Percentiles rank a stretch among this genome's conserved stretches.
These are phyloP conservation scores for Calocybe indica DNA, from an alignment of 768 basidiomycete species.

Conservation along the genomic window DNA sequence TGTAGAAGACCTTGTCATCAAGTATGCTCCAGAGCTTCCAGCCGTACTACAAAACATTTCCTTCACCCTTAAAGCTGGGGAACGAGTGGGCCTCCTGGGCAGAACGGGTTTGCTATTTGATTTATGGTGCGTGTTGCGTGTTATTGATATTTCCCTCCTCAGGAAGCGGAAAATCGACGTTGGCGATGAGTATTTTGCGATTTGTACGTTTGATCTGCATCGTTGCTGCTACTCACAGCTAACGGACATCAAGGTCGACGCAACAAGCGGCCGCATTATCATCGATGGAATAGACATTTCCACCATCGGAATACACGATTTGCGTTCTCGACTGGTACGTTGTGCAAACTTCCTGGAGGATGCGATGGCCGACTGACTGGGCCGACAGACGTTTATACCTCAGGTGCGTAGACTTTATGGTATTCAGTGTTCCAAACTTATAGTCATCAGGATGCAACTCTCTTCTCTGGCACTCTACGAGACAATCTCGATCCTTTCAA, in stretches of 20 bases:
- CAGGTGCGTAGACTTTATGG: slow-evolving; percentile 29
- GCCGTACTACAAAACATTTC: slow-evolving; percentile 72
- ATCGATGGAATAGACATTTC: slow-evolving; percentile 89
- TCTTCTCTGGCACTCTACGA: slow-evolving; percentile 77
- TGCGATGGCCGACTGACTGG: not conserved
- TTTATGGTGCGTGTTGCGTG: not conserved
- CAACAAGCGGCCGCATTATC: slow-evolving; percentile 64
- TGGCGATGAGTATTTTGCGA: slow-evolving; percentile 81
- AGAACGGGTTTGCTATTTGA: slow-evolving; percentile 47
- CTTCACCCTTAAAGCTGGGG: slow-evolving; percentile 63
- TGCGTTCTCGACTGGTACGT: slow-evolving; percentile 69
- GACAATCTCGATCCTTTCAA: slow-evolving; percentile 75
- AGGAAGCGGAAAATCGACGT: slow-evolving; percentile 78
- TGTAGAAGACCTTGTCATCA: slow-evolving; percentile 73
- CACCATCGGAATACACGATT: slow-evolving; percentile 76
- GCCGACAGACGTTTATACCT: slow-evolving; percentile 69
- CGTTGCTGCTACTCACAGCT: slow-evolving; percentile 1
- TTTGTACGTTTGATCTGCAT: slow-evolving; percentile 48
- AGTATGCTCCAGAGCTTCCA: slow-evolving; percentile 82
- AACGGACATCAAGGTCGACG: slow-evolving; percentile 51
- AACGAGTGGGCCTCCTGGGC: slow-evolving; percentile 76
- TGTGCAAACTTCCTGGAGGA: not conserved
- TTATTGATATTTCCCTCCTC: slow-evolving; percentile 2
- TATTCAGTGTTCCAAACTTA: not conserved
- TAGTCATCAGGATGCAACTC: slow-evolving; percentile 47